Evolutionary conservation across 2,329 filamentous ascomycete genomes (phyloP).

Genomic region (Myriangium duriaei): DNA sequence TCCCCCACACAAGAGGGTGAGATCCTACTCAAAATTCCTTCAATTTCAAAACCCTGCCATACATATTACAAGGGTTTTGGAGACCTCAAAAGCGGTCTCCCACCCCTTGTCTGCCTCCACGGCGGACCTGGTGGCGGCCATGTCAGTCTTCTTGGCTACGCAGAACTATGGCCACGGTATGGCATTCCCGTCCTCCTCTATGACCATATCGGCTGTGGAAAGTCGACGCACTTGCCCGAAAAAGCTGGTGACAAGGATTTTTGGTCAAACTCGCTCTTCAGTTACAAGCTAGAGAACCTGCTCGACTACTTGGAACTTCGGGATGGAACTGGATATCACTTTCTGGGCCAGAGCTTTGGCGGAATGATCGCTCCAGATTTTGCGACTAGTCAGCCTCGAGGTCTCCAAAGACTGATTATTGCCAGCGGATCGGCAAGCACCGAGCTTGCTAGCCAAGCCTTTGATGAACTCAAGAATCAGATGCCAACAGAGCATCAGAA

Average conservation of each 20-base stretch:
- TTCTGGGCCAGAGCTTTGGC: neutral
- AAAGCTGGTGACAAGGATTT: neutral
- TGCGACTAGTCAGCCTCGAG: neutral
- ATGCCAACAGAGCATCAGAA: neutral
- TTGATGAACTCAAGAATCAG: neutral
- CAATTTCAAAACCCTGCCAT: neutral
- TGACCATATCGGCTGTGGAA: neutral
- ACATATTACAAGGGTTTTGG: neutral
- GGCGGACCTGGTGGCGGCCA: neutral
- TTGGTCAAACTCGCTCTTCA: neutral
- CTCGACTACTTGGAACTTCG: constrained; percentile 1
- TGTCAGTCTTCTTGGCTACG: neutral
- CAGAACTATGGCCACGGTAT: neutral
- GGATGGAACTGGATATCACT: neutral
- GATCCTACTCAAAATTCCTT: neutral
- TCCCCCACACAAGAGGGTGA: neutral
- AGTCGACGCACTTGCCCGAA: neutral
- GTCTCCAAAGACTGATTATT: neutral
- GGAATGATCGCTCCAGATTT: neutral
- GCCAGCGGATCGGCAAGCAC: neutral
- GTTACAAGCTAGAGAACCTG: neutral
- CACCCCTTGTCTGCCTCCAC: neutral
- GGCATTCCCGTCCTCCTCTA: neutral
- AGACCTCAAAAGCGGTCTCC: neutral
- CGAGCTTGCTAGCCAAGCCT: neutral